Base-by-base conservation (phyloP, 306 rosid species). In the Trifolium repens region DNA sequence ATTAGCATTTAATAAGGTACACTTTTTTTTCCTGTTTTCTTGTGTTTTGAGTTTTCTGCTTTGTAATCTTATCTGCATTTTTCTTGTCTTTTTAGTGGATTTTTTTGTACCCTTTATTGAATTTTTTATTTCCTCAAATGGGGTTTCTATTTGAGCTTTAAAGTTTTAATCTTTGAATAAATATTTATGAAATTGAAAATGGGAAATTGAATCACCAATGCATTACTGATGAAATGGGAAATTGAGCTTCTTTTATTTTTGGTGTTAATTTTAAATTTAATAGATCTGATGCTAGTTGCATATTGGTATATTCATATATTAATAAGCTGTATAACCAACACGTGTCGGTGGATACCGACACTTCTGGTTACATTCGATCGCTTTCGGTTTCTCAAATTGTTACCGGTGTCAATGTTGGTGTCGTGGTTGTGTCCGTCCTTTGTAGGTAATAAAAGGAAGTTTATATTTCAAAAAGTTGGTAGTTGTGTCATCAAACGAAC, bases 1-100 rank as follows among this genome's bases (percentile, higher is more conserved):
- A 35, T 49, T 85, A 55, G 34, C 88, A 72, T 49, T 81, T 49
- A 82, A 90, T 44, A 84, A 91, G 96, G 98, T 91, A 54, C 12
- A 15, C 7, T 13, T 46, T 46, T 7, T 7, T 5, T 75, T 22
- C 24, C 4, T 44, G 30, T 9, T 55, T 12, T 75, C 44, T 61
- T 24, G 32, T 32, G 9, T 61, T 61, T 34, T 34, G 7, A 14
- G 11, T 61, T 34, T 57, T 64, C 55, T 52, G 75, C 8, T 58
- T 73, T 80, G 42, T 15, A 57, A 63, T 72, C 66, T 78, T 72
- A 15, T 34, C 58, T 75, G 42, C 60, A 15, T 8, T 61, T 47
- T 63, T 70, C 67, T 54, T 27, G 0, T 60, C 54, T 24, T 69
- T 40, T 65, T 78, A n/a, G 6, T 32, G 16, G 30, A 30, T 44